Evolutionary conservation across 106 monocot species (phyloP).

Genomic region (Triglochin maritima): DNA sequence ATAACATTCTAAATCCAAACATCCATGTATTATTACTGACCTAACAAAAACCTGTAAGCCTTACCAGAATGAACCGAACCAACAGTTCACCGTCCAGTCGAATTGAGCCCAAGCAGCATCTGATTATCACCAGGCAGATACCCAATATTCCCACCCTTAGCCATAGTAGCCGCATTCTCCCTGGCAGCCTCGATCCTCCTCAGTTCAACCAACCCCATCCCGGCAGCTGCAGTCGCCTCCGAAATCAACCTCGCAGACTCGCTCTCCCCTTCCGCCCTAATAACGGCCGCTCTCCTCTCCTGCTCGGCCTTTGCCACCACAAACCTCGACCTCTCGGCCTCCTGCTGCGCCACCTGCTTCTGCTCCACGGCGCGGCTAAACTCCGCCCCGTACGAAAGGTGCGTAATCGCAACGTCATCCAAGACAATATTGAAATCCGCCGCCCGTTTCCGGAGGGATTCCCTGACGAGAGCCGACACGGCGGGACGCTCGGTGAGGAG

Average conservation of each 20-base stretch:
- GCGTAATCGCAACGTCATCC: constrained; percentile 62
- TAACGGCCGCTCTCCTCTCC: constrained; percentile 52
- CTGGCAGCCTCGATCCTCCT: constrained; percentile 64
- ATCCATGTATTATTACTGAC: too few relatives aligned
- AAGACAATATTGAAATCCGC: constrained; percentile 50
- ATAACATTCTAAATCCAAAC: too few relatives aligned
- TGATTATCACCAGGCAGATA: constrained; percentile 47
- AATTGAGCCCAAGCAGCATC: constrained; percentile 49
- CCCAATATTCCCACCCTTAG: constrained; percentile 39
- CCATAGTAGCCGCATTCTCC: constrained; percentile 49
- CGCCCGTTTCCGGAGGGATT: constrained; percentile 41
- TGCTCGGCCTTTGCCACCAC: constrained; percentile 53
- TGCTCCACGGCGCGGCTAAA: constrained; percentile 60
- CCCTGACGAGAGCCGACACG: constrained; percentile 61
- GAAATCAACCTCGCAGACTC: constrained; percentile 40
- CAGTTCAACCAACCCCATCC: constrained; percentile 49
- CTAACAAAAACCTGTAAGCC: too few relatives aligned
- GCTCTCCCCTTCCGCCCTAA: constrained; percentile 64
- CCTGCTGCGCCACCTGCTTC: constrained; percentile 92
- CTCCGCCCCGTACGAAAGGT: constrained; percentile 52
- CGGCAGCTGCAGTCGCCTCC: constrained; percentile 36
- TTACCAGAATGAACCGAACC: too few relatives aligned
- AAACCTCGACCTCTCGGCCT: constrained; percentile 66
- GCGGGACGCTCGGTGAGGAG: constrained; percentile 56
- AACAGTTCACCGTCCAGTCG: too few relatives aligned